Evolutionary conservation across 2,329 filamentous ascomycete genomes (phyloP), one percentile per base, ranked within the genome.

Genomic region (Thelonectria blattea): DNA sequence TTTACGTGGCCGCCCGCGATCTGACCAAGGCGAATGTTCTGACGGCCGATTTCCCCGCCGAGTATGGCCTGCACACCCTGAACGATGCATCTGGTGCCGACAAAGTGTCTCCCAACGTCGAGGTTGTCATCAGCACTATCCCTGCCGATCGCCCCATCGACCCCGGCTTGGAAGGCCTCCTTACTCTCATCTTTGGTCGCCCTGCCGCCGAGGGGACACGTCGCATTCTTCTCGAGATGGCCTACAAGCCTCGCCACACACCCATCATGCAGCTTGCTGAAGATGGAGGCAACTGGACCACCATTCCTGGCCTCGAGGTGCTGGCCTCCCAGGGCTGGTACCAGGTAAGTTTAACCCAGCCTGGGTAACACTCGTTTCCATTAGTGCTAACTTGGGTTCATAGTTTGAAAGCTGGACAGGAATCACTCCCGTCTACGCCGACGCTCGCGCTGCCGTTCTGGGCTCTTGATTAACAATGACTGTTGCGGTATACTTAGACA

Each of bases 71-170:
- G 66, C 79, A 83, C 22, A 77, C 88, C n/a, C 76, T 96, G 2
- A 81, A 63, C 17, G 48, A 77, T 80, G 78, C 80, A 2, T 75
- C 80, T 5, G 78, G 80, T 6, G 75, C 89, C 9, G 72, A 81
- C 3, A 69, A 79, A 2, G 73, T 80, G 12, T 74, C 86, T 6
- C 89, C 90, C 0, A 64, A 62, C 45, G 71, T 75, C 4, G 81
- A 80, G 2, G 91, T 97, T 7, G 89, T 93, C 37, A 89, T 97
- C 64, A 92, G 92, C 70, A 97, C 93, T 1, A 93, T 99, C 47
- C 95, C 95, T 1, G 95, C 91, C 0, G 92, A 97, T 76, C 85
- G 85, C 63, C 90, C 93, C 0, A 90, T 98, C 63, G 93, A 97
- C 65, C 70, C 84, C 1, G 78, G 77, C 11, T 88, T 97, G 76